Evolutionary conservation across 805 yeast species (phyloP).

Genomic region (Metschnikowia picachoensis): DNA sequence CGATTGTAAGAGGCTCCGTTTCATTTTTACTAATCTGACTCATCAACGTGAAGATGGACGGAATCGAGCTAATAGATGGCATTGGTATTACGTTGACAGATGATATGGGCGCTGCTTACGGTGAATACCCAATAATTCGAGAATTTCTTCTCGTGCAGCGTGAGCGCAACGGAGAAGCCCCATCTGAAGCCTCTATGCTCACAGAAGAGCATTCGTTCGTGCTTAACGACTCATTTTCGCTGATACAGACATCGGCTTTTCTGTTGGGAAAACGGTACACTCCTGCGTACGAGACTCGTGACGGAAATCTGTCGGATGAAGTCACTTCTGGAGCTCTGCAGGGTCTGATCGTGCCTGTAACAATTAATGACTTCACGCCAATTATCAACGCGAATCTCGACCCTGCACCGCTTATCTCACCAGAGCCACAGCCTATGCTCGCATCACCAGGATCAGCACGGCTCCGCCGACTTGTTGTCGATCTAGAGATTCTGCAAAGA

Average conservation of each 20-base stretch:
- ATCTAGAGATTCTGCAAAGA: conserved; percentile 7
- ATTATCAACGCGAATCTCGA: not conserved
- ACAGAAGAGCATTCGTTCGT: not conserved
- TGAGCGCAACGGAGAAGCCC: not conserved
- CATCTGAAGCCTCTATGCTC: not conserved
- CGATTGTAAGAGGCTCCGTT: too few relatives aligned
- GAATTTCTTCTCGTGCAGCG: conserved; percentile 1
- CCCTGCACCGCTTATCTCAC: not conserved
- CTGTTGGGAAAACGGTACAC: not conserved
- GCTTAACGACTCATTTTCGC: conserved; percentile 2
- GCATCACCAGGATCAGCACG: not conserved
- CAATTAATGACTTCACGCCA: not conserved
- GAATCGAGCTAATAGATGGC: too few relatives aligned
- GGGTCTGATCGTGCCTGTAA: too few relatives aligned
- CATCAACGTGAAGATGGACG: too few relatives aligned
- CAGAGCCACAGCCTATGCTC: not conserved
- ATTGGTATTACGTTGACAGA: not conserved
- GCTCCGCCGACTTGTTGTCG: conserved; percentile 1
- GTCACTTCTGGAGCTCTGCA: too few relatives aligned
- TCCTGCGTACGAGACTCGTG: not conserved
- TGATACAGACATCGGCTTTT: conserved; percentile 1
- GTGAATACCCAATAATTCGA: conserved; percentile 3
- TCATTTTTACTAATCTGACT: too few relatives aligned
- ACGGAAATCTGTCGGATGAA: not conserved
- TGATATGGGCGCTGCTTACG: not conserved